Conservation (phyloP, 2,329 filamentous ascomycete genomes). For the Coniochaeta prunicola region DNA sequence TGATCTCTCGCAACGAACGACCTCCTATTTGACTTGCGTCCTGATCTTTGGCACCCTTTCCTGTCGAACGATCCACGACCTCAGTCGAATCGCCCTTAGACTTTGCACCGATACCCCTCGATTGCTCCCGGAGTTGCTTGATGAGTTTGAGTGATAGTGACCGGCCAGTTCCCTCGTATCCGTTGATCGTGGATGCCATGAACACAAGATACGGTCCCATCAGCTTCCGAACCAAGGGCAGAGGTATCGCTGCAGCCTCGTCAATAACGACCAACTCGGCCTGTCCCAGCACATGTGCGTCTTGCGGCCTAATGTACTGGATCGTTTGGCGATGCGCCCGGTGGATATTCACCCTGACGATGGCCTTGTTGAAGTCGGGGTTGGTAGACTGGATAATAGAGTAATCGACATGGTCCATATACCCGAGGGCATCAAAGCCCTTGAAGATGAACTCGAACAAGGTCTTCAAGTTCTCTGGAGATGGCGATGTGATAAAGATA, state of each 20-base stretch:
- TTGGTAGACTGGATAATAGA: slow-evolving; percentile 98
- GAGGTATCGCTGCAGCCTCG: slow-evolving; percentile 91
- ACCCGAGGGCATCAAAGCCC: slow-evolving; percentile 89
- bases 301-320: slow-evolving; percentile 95
- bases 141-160: slow-evolving; percentile 95
- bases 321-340: slow-evolving; percentile 94
- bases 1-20: slow-evolving; percentile 83
- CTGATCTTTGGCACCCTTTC: slow-evolving; percentile 57
- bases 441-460: slow-evolving; percentile 98
- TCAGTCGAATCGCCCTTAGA: slow-evolving; percentile 31
- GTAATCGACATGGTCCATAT: slow-evolving; percentile 93
- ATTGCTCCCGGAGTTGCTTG: slow-evolving; percentile 92
- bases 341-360: slow-evolving; percentile 94
- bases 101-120: slow-evolving; percentile 53
- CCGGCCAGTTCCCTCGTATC: slow-evolving; percentile 93
- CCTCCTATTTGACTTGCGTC: slow-evolving; percentile 51
- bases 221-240: slow-evolving; percentile 85
- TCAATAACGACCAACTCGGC: slow-evolving; percentile 95
- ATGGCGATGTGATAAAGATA: slow-evolving; percentile 97
- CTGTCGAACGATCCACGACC: slow-evolving; percentile 67
- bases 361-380: slow-evolving; percentile 97
- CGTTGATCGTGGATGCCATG: slow-evolving; percentile 99
- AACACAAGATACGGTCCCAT: slow-evolving; percentile 97
- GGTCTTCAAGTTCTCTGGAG: slow-evolving; percentile 96
- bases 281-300: slow-evolving; percentile 89